Evolutionary conservation across 148 eudicot genomes (phyloP), one percentile per base, ranked within the genome.

Genomic region (Polygonum maritimum): DNA sequence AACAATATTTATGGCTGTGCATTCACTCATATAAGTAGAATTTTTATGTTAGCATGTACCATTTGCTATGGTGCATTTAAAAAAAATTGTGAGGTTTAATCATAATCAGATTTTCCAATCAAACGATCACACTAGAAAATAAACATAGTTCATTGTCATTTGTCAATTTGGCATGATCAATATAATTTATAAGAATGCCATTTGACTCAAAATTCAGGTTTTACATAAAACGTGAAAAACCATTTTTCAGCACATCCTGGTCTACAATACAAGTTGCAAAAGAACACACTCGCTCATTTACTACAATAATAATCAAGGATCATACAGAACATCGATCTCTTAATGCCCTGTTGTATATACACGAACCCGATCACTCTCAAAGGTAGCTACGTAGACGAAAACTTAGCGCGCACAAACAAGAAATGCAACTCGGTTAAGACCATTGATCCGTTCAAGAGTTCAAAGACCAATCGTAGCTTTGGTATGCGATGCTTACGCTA

Each of bases 391-490:
- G 1, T 15, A 52, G 57, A 52, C 18, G n/a, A 16, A 16, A 16
- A 52, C 57, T 18, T 15, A 16, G 57, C 7, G 7, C 36, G 26
- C 19, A 31, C 11, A 3, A 19, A 1, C 5, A 55, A 19, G n/a
- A 55, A 41, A 41, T 6, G 8, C 0, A 41, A 41, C 45, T 41
- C 6, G 8, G 8, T 41, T 41, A 41, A 41, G 9, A 41, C 8
- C 8, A 41, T 4, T 1, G 33, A 55, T 19, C 1, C 22, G 41
- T 31, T 79, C 78, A 90, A 19, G 80, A 84, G 74, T 94, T 89
- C 44, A 86, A 69, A 38, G 97, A 92, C 97, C 96, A 94, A 74
- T 94, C 92, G 74, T 84, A 92, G 60, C 84, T 83, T 78, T 89
- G 86, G 87, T 90, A 89, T 51, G 70, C 80, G 72, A 94, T 78